These are phyloP conservation scores for Oryza officinalis DNA, from an alignment of 176 grass and related monocot species.

Conservation along the genomic window DNA sequence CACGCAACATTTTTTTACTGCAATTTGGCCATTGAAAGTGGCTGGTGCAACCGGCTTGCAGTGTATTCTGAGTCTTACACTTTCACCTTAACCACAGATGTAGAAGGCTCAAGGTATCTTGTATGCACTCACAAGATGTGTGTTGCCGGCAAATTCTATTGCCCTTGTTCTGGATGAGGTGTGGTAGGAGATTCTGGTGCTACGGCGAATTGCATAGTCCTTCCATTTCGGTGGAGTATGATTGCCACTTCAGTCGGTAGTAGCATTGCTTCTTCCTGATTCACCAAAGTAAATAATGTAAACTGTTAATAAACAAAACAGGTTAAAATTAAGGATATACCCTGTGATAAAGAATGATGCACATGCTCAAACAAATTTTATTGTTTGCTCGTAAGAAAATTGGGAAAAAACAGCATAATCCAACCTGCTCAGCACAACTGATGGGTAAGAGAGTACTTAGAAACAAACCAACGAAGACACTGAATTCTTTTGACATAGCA, in stretches of 20 bases:
- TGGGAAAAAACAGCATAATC: background rate
- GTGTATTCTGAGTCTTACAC: background rate
- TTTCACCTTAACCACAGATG: conserved; percentile 17
- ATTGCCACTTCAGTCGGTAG: conserved; percentile 71
- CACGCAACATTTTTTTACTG: conserved; percentile 17
- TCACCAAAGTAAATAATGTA: conserved; percentile 3
- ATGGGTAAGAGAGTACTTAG: background rate
- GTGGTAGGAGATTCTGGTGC: conserved; percentile 48
- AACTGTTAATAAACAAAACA: background rate
- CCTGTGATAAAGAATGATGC: background rate
- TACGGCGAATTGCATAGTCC: conserved; percentile 60
- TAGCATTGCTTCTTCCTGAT: conserved; percentile 66
- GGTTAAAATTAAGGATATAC: background rate
- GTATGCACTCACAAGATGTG: background rate
- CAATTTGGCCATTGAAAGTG: conserved; percentile 7
- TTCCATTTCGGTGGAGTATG: conserved; percentile 63
- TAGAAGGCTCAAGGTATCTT: background rate
- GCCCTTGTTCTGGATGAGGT: conserved; percentile 45
- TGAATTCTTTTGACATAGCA: background rate
- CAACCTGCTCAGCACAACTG: background rate
- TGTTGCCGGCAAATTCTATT: conserved; percentile 41
- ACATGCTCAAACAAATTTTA: background rate
- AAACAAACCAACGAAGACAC: background rate
- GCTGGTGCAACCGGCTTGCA: conserved; percentile 8
- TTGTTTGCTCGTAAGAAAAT: background rate